These are phyloP conservation scores for Pulveroboletus sp. DNA, from an alignment of 768 basidiomycete species.

Conservation along the genomic window DNA sequence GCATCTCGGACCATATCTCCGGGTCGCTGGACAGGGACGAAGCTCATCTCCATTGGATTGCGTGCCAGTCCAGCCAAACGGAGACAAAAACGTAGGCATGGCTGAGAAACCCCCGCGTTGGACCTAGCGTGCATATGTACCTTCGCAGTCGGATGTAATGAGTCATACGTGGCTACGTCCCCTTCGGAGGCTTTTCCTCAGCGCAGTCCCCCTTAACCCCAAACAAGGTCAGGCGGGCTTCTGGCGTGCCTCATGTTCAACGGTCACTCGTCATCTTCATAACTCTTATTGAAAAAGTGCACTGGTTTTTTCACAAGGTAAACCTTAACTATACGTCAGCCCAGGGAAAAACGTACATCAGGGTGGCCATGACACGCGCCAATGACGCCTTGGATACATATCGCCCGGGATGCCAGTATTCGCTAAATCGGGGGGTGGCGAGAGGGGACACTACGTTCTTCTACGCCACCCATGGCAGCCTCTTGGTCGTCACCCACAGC, in stretches of 20 bases:
- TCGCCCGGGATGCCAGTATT: slow-evolving; percentile 10
- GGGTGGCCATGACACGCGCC: slow-evolving; percentile 16
- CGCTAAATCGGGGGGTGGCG: slow-evolving; percentile 28
- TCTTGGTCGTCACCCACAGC: background rate
- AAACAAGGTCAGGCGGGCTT: slow-evolving; percentile 23
- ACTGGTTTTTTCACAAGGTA: slow-evolving; percentile 9
- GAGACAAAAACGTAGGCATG: background rate
- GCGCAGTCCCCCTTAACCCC: slow-evolving; percentile 18
- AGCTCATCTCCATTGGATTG: background rate
- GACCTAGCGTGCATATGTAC: background rate
- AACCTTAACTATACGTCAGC: slow-evolving; percentile 20
- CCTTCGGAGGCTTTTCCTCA: background rate
- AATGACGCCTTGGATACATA: slow-evolving; percentile 11
- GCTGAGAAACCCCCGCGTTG: background rate
- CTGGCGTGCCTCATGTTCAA: slow-evolving; percentile 29
- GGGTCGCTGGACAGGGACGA: background rate
- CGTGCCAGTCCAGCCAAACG: background rate
- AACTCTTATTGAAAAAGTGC: slow-evolving; percentile 5
- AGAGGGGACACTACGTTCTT: slow-evolving; percentile 7
- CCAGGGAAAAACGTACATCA: slow-evolving; percentile 14
- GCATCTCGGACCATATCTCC: slow-evolving; percentile 10
- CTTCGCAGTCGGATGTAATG: background rate
- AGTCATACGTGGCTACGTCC: background rate
- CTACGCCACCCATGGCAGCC: slow-evolving; percentile 12
- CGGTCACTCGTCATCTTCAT: background rate